phyloP scores from a whole-genome alignment of 441 rosid species.

The Raphanus hybrid region DNA sequence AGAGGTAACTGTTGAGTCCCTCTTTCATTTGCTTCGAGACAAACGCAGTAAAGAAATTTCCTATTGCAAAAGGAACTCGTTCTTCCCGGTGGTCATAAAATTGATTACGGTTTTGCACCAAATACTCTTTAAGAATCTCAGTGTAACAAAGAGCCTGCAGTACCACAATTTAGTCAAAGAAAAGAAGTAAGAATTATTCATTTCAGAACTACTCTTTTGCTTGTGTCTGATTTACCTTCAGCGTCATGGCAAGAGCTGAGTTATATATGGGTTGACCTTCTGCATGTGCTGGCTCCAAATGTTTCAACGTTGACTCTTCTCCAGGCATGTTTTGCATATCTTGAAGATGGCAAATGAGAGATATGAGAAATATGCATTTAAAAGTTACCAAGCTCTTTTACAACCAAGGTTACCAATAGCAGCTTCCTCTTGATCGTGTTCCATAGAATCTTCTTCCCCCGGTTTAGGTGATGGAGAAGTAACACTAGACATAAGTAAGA shows the following conservation, averaged over 20 bases:
- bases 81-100: neutral
- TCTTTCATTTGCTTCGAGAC: neutral
- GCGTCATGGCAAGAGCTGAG: slow-evolving; percentile 29
- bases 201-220: neutral
- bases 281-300: neutral
- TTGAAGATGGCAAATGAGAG: neutral
- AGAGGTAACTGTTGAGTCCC: neutral
- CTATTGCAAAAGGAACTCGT: slow-evolving; percentile 13
- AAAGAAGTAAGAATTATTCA: neutral
- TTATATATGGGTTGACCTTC: neutral
- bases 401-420: neutral
- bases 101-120: neutral
- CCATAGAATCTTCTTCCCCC: neutral
- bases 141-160: slow-evolving; percentile 17
- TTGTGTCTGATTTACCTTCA: slow-evolving; percentile 23
- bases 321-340: slow-evolving; percentile 19
- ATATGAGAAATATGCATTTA: neutral
- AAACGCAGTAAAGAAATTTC: neutral
- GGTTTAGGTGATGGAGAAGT: neutral
- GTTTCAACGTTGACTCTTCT: neutral
- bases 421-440: neutral
- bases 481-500: slow-evolving; percentile 5
- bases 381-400: neutral
- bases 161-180: neutral
- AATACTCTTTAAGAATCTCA: slow-evolving; percentile 9